These are phyloP conservation scores for Colletotrichum godetiae DNA, from an alignment of 2,329 filamentous ascomycete genomes.

Conservation along the genomic window DNA sequence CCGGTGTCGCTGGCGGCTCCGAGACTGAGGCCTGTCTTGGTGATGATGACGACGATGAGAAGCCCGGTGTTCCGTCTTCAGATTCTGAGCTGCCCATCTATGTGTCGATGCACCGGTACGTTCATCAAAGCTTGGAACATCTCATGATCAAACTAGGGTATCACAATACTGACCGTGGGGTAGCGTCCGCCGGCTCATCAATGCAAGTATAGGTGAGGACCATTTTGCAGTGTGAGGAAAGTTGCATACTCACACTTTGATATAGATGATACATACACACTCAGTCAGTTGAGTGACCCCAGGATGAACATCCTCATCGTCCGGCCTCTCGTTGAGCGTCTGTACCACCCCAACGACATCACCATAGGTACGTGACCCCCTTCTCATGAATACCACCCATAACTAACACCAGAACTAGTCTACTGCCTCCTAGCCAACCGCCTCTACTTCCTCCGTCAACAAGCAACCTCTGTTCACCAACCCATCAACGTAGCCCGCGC, in stretches of 20 bases:
- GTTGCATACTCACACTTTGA: neutral
- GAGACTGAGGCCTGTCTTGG: conserved; percentile 32
- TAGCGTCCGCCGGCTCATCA: conserved; percentile 31
- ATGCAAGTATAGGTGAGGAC: conserved; percentile 27
- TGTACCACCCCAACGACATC: conserved; percentile 73
- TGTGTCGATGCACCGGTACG: conserved; percentile 33
- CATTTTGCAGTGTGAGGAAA: neutral
- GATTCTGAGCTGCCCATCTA: conserved; percentile 14
- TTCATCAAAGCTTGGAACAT: neutral
- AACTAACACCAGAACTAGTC: conserved; percentile 52
- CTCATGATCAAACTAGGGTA: no score
- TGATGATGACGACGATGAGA: conserved; percentile 2
- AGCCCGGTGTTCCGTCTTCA: neutral
- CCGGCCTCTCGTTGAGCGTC: conserved; percentile 74
- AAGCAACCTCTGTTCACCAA: conserved; percentile 73
- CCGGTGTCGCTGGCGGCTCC: conserved; percentile 14
- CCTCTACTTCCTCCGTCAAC: conserved; percentile 76
- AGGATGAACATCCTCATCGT: conserved; percentile 75
- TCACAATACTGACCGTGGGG: neutral
- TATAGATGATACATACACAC: conserved; percentile 55
- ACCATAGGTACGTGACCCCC: conserved; percentile 62
- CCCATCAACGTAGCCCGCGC: conserved; percentile 77
- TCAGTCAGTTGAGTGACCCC: conserved; percentile 74
- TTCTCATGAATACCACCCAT: neutral
- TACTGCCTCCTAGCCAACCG: conserved; percentile 80